Base-by-base conservation (phyloP, 2,329 filamentous ascomycete species). In the Fusarium sp. region DNA sequence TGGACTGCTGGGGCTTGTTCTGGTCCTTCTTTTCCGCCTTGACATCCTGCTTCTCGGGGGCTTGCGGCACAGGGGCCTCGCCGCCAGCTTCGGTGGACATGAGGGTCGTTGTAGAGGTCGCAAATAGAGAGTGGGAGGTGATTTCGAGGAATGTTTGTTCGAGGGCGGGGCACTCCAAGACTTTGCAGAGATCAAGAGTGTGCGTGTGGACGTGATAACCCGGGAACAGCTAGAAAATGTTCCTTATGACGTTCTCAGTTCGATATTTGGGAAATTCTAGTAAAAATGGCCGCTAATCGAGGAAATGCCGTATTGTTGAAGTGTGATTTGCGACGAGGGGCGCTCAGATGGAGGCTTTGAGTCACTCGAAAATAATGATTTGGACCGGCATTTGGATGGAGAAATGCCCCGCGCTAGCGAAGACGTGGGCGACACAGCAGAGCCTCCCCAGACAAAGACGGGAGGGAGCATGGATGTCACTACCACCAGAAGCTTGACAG, bases 401-500 rank as follows among this genome's bases (percentile, higher is more conserved):
- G 65, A 70, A 69, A 57, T 78, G 77, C 77, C 78, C 77, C 76
- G 77, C 77, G 76, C 77, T 79, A 79, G 68, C 33, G 42, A 60
- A 61, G 51, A 51, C 39, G 51, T 55, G 54, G 47, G 49, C 45
- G 46, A 46, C 57, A 42, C 46, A 59, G 33, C 47, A 68, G 67
- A 69, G 60, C 67, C 65, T 68, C 66, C 42, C 28, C 28, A 13
- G 28, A 31, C 28, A 31, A 31, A 26, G 33, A 19, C 19, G 19
- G 19, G 19, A 19, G 19, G 19, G 19, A 60, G 40, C 33, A 46
- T 55, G 34, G 36, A 36, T 49, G 56, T 51, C 47, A 55, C 42
- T 44, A 31, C 9, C 24, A 31, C 28, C 13, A 13, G 28, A 31
- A 31, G 28, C 10, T 31, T 10, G 10, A 13, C 3, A 13, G 9